Conservation (phyloP, 2,329 filamentous ascomycete genomes). For the Ophiostoma fasciatum region DNA sequence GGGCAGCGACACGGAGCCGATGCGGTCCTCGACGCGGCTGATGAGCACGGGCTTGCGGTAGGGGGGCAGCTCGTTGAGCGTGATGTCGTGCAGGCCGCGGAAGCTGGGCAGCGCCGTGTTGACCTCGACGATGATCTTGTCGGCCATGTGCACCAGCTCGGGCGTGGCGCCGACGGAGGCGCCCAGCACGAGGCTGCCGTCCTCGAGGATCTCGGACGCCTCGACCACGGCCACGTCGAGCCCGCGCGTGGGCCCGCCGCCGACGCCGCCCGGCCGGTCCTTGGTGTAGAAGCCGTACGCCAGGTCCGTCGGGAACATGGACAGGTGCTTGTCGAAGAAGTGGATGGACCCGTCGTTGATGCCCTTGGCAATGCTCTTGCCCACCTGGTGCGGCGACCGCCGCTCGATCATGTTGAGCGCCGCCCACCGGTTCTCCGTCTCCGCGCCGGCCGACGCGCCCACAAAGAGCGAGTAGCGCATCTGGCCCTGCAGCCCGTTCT, state of each 20-base stretch:
- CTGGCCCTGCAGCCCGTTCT: slow-evolving; percentile 70
- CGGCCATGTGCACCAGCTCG: slow-evolving; percentile 78
- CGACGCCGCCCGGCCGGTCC: slow-evolving; percentile 55
- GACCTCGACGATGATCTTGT: slow-evolving; percentile 88
- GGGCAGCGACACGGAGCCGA: slow-evolving; percentile 69
- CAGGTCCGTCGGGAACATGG: slow-evolving; percentile 80
- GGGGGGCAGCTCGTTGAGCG: slow-evolving; percentile 73
- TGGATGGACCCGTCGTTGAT: slow-evolving; percentile 82
- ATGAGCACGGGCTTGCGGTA: slow-evolving; percentile 72
- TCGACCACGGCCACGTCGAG: slow-evolving; percentile 77
- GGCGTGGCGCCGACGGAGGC: slow-evolving; percentile 75
- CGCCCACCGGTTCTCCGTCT: slow-evolving; percentile 91
- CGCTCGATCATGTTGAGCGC: slow-evolving; percentile 78
- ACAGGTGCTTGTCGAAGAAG: slow-evolving; percentile 88
- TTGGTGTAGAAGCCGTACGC: slow-evolving; percentile 81
- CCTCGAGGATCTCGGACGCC: slow-evolving; percentile 73
- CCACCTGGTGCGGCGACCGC: slow-evolving; percentile 73
- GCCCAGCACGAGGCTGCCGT: slow-evolving; percentile 78
- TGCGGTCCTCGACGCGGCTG: slow-evolving; percentile 73
- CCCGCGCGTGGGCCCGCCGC: no score
- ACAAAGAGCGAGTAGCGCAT: slow-evolving; percentile 80
- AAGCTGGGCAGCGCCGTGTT: slow-evolving; percentile 77
- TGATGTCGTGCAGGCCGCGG: slow-evolving; percentile 82
- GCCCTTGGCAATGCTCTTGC: slow-evolving; percentile 78
- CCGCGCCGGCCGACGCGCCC: slow-evolving; percentile 75